phyloP scores from a whole-genome alignment of 164 flowering plant species.

The Aristolochia contorta region DNA sequence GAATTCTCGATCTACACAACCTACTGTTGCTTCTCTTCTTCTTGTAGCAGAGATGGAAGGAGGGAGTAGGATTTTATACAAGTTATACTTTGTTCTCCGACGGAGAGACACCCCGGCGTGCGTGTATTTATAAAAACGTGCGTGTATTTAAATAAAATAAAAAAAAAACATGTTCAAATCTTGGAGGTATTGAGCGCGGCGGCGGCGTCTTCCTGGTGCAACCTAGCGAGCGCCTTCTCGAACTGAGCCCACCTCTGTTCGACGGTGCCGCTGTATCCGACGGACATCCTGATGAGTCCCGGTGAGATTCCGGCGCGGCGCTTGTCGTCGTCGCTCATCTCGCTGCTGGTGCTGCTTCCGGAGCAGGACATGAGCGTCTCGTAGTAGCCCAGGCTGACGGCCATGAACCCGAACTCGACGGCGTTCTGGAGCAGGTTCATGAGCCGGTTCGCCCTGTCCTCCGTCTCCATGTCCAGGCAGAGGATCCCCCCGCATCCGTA shows the following conservation, averaged over 20 bases:
- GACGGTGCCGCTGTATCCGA: slow-evolving; percentile 73
- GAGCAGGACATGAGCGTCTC: slow-evolving; percentile 99
- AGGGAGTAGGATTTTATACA: too few relatives aligned
- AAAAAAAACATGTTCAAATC: background rate
- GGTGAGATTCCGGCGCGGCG: slow-evolving; percentile 74
- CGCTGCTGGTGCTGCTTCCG: slow-evolving; percentile 88
- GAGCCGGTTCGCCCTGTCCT: slow-evolving; percentile 58
- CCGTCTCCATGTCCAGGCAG: slow-evolving; percentile 79
- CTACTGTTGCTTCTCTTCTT: too few relatives aligned
- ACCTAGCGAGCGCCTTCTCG: slow-evolving; percentile 50
- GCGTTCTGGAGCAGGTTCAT: slow-evolving; percentile 67
- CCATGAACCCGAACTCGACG: slow-evolving; percentile 85
- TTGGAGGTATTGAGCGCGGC: background rate
- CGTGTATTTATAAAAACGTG: too few relatives aligned
- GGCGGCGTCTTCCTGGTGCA: slow-evolving; percentile 31
- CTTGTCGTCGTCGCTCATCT: slow-evolving; percentile 61
- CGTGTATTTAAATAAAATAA: too few relatives aligned
- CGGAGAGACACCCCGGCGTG: too few relatives aligned
- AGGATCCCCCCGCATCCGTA: slow-evolving; percentile 84
- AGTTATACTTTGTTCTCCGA: too few relatives aligned
- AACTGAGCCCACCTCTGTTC: slow-evolving; percentile 89
- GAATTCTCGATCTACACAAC: too few relatives aligned
- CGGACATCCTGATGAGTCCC: slow-evolving; percentile 82
- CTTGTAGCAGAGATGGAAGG: too few relatives aligned
- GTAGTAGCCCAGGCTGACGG: slow-evolving; percentile 87